A percentile compares a stretch with the other conserved stretches of the same genome.
Conservation (phyloP, 306 rosid species). For the Lupinus albus region DNA sequence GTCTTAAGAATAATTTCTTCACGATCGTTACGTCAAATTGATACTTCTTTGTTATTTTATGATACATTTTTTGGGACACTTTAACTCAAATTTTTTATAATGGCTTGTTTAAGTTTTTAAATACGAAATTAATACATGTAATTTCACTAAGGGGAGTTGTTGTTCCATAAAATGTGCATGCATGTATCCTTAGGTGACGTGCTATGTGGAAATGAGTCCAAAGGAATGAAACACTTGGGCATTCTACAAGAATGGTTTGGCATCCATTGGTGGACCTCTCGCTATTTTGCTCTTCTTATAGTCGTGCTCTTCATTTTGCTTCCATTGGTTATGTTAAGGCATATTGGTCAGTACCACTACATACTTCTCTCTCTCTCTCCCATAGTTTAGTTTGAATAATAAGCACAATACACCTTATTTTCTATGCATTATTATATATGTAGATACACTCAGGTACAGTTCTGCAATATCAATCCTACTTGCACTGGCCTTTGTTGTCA, state of each 20-base stretch:
- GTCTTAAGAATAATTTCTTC: too few species aligned
- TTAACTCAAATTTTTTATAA: too few species aligned
- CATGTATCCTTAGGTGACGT: constrained; percentile 64
- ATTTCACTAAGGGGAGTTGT: too few species aligned
- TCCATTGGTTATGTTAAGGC: constrained; percentile 53
- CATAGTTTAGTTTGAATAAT: not conserved
- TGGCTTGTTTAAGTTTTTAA: too few species aligned
- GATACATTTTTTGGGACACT: too few species aligned
- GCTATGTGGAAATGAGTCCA: constrained; percentile 52
- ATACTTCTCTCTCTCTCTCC: too few species aligned
- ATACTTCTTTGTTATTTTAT: too few species aligned
- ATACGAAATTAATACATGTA: too few species aligned
- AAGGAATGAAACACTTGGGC: constrained; percentile 50
- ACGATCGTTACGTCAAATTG: too few species aligned
- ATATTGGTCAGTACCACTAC: constrained; percentile 54
- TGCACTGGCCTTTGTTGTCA: constrained; percentile 57
- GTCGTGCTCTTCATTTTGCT: constrained; percentile 49
- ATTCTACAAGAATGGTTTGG: constrained; percentile 68
- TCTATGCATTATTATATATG: not conserved
- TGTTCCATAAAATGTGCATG: too few species aligned
- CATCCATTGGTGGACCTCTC: constrained; percentile 65
- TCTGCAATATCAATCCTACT: constrained; percentile 61
- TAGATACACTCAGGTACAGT: constrained; percentile 68
- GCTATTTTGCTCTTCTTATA: constrained; percentile 53
- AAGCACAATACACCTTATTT: not conserved